These are phyloP conservation scores for Kluyveromyces sp. DNA, from an alignment of 1,139 yeast species.

Conservation along the genomic window DNA sequence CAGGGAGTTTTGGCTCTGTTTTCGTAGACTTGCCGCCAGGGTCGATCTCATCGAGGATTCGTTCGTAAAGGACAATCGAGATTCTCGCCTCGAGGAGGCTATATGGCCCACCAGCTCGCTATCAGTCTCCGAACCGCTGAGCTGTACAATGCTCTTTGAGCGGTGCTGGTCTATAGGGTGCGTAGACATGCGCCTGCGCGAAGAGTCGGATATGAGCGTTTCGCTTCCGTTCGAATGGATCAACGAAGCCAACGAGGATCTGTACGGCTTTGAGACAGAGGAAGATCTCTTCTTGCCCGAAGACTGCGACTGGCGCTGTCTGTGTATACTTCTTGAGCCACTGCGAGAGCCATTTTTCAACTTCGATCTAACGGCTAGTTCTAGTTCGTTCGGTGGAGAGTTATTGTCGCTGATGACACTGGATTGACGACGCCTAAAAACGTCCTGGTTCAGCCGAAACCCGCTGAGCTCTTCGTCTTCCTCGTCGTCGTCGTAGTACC, in stretches of 20 bases:
- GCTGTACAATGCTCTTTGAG: conserved; percentile 14
- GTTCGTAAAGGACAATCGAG: conserved; percentile 24
- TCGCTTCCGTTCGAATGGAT: conserved; percentile 11
- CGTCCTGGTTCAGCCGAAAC: conserved; percentile 15
- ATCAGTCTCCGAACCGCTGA: conserved; percentile 13
- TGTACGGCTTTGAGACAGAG: conserved; percentile 14
- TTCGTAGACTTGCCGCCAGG: conserved; percentile 10
- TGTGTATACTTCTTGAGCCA: conserved; percentile 1
- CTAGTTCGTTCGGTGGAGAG: conserved; percentile 17
- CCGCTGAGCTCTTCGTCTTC: conserved; percentile 29
- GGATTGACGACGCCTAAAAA: conserved; percentile 20
- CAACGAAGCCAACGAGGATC: conserved; percentile 7
- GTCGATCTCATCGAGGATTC: conserved; percentile 27
- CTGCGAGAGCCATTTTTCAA: conserved; percentile 11
- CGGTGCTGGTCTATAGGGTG: conserved; percentile 5
- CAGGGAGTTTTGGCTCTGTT: neutral
- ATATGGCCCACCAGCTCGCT: conserved; percentile 7
- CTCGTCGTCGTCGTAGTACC: conserved; percentile 22
- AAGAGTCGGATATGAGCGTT: conserved; percentile 4
- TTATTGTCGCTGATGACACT: conserved; percentile 18
- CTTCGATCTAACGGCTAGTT: conserved; percentile 25
- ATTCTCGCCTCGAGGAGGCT: conserved; percentile 18
- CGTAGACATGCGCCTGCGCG: conserved; percentile 9
- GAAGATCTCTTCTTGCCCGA: conserved; percentile 13
- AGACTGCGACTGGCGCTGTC: conserved; percentile 11